Conservation (phyloP, 176 grass and related monocot species). For the Carex parvula region DNA sequence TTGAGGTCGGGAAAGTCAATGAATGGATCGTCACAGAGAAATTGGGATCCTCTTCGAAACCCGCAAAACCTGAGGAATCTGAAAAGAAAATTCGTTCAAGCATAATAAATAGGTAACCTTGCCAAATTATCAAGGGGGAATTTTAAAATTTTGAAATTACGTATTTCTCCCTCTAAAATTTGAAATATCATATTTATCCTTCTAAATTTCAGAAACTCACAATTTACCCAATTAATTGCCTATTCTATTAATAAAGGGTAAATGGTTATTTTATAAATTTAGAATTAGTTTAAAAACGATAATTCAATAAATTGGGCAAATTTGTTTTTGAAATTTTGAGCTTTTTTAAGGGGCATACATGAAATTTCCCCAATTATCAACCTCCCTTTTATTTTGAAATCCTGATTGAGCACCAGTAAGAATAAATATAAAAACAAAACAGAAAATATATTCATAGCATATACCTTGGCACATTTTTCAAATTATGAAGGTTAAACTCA, state of each 20-base stretch:
- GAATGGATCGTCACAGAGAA: conserved; percentile 91
- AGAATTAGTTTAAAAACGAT: no score
- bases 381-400: background rate
- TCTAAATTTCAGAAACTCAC: no score
- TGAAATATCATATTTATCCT: no score
- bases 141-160: no score
- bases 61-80: conserved; percentile 38
- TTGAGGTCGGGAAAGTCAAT: conserved; percentile 66
- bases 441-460: background rate
- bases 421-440: background rate
- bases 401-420: background rate
- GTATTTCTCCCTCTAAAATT: no score
- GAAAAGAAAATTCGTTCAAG: conserved; percentile 46
- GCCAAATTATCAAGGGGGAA: background rate
- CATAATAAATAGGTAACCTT: conserved; percentile 64
- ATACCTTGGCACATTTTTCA: background rate
- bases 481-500: background rate
- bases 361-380: background rate
- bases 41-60: conserved; percentile 51
- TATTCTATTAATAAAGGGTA: no score
- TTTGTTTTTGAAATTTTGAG: no score
- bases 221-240: no score
- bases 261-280: no score
- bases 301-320: no score
- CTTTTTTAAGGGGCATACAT: no score